Evolutionary conservation across 2,329 filamentous ascomycete species (phyloP).

Genomic region (Chaetomiaceae sp.): DNA sequence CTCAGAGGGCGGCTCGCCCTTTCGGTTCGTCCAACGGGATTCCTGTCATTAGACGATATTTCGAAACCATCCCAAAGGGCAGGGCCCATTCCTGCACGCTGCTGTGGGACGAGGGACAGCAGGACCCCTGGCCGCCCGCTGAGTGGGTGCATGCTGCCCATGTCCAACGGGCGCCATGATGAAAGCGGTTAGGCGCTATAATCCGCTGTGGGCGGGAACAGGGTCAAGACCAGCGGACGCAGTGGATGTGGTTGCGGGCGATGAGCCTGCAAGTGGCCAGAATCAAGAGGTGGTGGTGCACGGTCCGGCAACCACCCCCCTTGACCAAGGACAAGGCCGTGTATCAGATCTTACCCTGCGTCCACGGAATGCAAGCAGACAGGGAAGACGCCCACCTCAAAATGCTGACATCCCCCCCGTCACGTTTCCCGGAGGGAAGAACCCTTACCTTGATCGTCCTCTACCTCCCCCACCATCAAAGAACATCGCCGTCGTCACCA

Average conservation of each 20-base stretch:
- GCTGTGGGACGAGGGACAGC: neutral
- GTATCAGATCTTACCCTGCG: conserved; percentile 37
- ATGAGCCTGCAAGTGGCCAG: conserved; percentile 20
- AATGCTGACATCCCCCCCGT: conserved; percentile 32
- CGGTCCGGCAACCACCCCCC: conserved; percentile 28
- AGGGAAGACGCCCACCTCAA: conserved; percentile 27
- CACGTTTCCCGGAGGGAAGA: conserved; percentile 28
- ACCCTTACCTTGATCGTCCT: conserved; percentile 31
- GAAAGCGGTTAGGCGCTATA: conserved; percentile 33
- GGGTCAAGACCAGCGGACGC: conserved; percentile 19
- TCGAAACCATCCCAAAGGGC: conserved; percentile 21
- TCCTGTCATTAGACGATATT: conserved; percentile 25
- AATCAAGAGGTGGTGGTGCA: conserved; percentile 24
- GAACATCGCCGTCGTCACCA: conserved; percentile 23
- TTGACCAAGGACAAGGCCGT: conserved; percentile 29
- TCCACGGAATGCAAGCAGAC: conserved; percentile 27
- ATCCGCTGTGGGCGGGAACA: conserved; percentile 24
- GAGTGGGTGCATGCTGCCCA: conserved; percentile 17
- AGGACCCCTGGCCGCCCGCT: conserved; percentile 13
- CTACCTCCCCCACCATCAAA: conserved; percentile 31
- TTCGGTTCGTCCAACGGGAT: conserved; percentile 25
- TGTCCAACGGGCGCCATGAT: conserved; percentile 31
- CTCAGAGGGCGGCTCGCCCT: conserved; percentile 7
- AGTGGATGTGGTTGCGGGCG: conserved; percentile 13
- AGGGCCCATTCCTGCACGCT: conserved; percentile 8